phyloP scores from a whole-genome alignment of 1,284 basidiomycete genomes.

The Blastosporella zonata region DNA sequence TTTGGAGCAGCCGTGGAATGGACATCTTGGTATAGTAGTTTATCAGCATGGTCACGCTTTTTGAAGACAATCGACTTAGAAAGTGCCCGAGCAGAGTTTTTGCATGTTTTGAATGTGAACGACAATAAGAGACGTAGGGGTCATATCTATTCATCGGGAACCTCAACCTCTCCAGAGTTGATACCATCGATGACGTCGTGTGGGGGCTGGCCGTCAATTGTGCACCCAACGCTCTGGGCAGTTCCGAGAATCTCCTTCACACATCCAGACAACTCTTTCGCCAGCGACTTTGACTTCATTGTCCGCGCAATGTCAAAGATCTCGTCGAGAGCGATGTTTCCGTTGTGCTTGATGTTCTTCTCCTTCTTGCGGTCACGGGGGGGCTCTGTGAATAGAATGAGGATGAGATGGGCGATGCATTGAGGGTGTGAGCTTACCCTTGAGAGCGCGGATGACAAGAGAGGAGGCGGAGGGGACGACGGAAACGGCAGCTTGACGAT shows the following conservation, averaged over 20 bases:
- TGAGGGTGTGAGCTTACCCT: conserved; percentile 55
- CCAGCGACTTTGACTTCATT: conserved; percentile 94
- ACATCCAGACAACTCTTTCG: conserved; percentile 87
- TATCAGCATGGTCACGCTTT: too few relatives aligned
- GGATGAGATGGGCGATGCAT: neutral
- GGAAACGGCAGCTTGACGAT: conserved; percentile 96
- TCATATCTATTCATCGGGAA: conserved; percentile 83
- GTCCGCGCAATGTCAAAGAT: conserved; percentile 95
- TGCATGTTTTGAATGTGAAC: conserved; percentile 15
- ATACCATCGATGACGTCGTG: conserved; percentile 98
- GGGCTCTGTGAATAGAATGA: conserved; percentile 66
- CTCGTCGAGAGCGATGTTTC: conserved; percentile 94
- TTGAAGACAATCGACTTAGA: neutral
- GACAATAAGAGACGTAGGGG: conserved; percentile 14
- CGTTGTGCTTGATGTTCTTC: conserved; percentile 99
- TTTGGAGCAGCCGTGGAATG: too few relatives aligned
- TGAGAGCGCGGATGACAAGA: conserved; percentile 97
- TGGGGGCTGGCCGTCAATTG: conserved; percentile 89
- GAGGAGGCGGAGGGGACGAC: conserved; percentile 98
- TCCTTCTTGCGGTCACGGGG: conserved; percentile 99
- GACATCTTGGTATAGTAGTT: too few relatives aligned
- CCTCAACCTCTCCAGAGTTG: conserved; percentile 92
- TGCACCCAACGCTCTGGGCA: conserved; percentile 94
- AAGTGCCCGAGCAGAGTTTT: conserved; percentile 2
- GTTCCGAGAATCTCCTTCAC: conserved; percentile 96